A percentile compares a stretch with the other conserved stretches of the same genome.
Conservation (phyloP, 2,329 filamentous ascomycete species). For the Botrytis cinerea region DNA sequence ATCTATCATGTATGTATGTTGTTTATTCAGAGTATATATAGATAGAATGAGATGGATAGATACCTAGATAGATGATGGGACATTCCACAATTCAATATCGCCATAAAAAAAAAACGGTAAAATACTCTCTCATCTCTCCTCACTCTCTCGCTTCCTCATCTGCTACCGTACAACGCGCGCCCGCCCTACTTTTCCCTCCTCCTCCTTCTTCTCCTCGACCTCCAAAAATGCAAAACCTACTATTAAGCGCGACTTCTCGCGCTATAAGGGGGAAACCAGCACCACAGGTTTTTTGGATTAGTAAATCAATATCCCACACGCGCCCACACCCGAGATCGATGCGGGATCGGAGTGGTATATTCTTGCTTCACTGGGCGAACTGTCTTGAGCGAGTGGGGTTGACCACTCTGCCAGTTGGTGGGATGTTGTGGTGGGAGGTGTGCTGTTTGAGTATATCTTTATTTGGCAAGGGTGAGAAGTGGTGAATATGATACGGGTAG, state of each 20-base stretch:
- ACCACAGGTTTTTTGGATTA: not conserved
- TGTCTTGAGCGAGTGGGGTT: not conserved
- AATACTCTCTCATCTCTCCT: not conserved
- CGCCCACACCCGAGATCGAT: not conserved
- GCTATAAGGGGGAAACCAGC: not conserved
- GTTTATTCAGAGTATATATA: not conserved
- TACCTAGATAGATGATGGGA: not conserved
- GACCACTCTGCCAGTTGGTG: not conserved
- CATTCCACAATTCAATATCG: not conserved
- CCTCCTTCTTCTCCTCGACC: not conserved
- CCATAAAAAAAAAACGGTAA: not conserved
- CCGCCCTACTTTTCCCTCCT: not conserved
- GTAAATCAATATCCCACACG: not conserved
- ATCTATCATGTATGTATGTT: not conserved
- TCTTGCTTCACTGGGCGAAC: not conserved
- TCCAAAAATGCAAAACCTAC: constrained; percentile 3
- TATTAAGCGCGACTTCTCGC: not conserved
- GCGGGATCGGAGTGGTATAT: not conserved
- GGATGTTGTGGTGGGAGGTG: not conserved
- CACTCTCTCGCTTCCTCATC: not conserved
- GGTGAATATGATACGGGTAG: not conserved
- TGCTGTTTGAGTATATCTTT: not conserved
- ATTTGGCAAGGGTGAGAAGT: not conserved
- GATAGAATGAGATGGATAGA: too few relatives aligned
- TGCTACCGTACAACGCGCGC: not conserved